A percentile compares a stretch with the other conserved stretches of the same genome.
These are phyloP conservation scores for Glaciozyma antarctica DNA, from an alignment of 768 basidiomycete species.

Conservation along the genomic window DNA sequence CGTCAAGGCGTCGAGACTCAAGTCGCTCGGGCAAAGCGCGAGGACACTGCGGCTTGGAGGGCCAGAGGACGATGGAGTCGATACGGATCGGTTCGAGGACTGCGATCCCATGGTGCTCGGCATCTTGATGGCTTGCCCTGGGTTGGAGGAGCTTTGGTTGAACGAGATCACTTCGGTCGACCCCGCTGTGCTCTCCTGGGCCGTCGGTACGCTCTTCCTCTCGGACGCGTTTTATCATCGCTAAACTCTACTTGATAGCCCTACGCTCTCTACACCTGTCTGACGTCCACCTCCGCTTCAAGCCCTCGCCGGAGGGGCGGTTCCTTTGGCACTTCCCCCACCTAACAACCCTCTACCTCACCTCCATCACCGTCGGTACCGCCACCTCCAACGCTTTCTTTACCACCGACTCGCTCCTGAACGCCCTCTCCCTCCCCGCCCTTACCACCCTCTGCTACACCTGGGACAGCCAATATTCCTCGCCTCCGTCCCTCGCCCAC, in stretches of 20 bases:
- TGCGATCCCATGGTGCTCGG: not conserved
- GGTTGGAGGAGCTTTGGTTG: not conserved
- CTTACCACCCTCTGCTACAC: not conserved
- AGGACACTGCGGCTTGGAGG: not conserved
- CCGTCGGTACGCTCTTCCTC: not conserved
- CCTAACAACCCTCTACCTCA: not conserved
- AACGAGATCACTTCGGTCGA: not conserved
- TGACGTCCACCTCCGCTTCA: not conserved
- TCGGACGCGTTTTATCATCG: not conserved
- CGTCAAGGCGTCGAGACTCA: not conserved
- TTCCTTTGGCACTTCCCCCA: not conserved
- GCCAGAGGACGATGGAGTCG: not conserved
- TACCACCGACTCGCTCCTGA: not conserved
- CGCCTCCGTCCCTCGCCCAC: not conserved
- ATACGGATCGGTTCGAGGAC: not conserved
- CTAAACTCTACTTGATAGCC: too few relatives aligned
- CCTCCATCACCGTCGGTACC: not conserved
- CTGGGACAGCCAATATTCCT: not conserved
- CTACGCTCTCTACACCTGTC: not conserved
- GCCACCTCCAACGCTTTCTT: not conserved
- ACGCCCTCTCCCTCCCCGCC: not conserved
- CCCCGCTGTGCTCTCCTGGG: not conserved
- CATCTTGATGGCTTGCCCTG: not conserved
- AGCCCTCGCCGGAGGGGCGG: not conserved
- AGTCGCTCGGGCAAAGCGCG: not conserved